These are phyloP conservation scores for Funneliformis caledonium DNA, from an alignment of 371 early-diverging fungal species.

Conservation along the genomic window DNA sequence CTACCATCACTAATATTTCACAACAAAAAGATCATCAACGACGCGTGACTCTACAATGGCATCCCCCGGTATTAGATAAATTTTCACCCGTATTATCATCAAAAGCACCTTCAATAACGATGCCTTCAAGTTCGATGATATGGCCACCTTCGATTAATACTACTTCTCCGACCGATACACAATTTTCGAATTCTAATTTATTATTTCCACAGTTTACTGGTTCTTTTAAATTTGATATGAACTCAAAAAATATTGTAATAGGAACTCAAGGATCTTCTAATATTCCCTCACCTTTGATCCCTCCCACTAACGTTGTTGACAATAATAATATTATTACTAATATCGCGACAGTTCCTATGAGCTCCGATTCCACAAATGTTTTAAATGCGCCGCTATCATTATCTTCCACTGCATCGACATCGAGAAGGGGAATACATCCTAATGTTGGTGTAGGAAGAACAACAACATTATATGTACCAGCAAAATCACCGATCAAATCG, in stretches of 20 bases:
- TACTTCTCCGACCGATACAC: slow-evolving; percentile 25
- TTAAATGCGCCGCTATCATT: background rate
- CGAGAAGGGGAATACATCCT: slow-evolving; percentile 1
- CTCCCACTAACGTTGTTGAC: background rate
- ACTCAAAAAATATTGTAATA: slow-evolving; percentile 5
- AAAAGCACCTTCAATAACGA: slow-evolving; percentile 21
- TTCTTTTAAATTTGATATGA: slow-evolving; percentile 38
- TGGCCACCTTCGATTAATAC: slow-evolving; percentile 28
- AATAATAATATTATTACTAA: background rate
- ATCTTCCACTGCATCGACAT: background rate
- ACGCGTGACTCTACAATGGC: slow-evolving; percentile 10
- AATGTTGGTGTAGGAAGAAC: background rate
- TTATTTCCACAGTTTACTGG: slow-evolving; percentile 37
- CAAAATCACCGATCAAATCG: background rate
- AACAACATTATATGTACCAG: slow-evolving; percentile 7
- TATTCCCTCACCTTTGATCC: background rate
- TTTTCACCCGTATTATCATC: slow-evolving; percentile 35
- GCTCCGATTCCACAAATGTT: background rate
- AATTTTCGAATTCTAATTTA: slow-evolving; percentile 30
- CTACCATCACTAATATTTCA: background rate
- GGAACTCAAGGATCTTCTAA: background rate
- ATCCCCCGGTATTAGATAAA: slow-evolving; percentile 31
- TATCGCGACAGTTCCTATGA: background rate
- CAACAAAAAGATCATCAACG: slow-evolving; percentile 25
- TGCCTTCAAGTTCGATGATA: slow-evolving; percentile 29